A percentile compares a stretch with the other conserved stretches of the same genome.
These are phyloP conservation scores for Priceomyces castillae DNA, from an alignment of 805 yeast genomes.

Conservation along the genomic window DNA sequence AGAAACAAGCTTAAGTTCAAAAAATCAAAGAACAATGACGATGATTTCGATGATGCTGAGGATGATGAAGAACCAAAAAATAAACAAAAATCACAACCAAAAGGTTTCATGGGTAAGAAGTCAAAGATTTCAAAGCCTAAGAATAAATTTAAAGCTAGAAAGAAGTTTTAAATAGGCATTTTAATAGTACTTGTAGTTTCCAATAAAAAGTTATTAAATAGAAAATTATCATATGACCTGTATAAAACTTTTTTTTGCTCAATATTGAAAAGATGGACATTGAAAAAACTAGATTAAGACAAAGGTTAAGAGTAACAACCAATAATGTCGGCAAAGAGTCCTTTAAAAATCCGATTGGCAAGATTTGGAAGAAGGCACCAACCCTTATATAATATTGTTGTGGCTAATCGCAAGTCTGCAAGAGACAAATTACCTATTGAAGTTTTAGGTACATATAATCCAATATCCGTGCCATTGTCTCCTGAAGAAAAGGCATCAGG, in stretches of 20 bases:
- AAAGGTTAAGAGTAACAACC: no score
- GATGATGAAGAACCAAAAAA: slow-evolving; percentile 22
- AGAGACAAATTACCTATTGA: slow-evolving; percentile 88
- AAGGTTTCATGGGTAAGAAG: slow-evolving; percentile 17
- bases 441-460: slow-evolving; percentile 91
- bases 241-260: slow-evolving; percentile 3
- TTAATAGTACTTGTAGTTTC: slow-evolving; percentile 1
- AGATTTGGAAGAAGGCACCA: slow-evolving; percentile 86
- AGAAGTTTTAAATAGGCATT: slow-evolving; percentile 44
- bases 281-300: neutral
- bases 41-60: slow-evolving; percentile 49
- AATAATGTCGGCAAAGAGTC: slow-evolving; percentile 45
- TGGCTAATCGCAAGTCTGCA: slow-evolving; percentile 72
- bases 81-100: slow-evolving; percentile 7
- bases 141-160: slow-evolving; percentile 56
- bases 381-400: slow-evolving; percentile 91
- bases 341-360: slow-evolving; percentile 85
- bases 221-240: neutral
- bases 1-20: slow-evolving; percentile 86
- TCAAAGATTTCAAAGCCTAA: slow-evolving; percentile 36
- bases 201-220: neutral
- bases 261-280: neutral
- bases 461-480: slow-evolving; percentile 68
- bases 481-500: slow-evolving; percentile 59
- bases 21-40: slow-evolving; percentile 53